Evolutionary conservation across 2,329 filamentous ascomycete genomes (phyloP), one percentile per base, ranked within the genome.

Genomic region (Diaporthe capsici): DNA sequence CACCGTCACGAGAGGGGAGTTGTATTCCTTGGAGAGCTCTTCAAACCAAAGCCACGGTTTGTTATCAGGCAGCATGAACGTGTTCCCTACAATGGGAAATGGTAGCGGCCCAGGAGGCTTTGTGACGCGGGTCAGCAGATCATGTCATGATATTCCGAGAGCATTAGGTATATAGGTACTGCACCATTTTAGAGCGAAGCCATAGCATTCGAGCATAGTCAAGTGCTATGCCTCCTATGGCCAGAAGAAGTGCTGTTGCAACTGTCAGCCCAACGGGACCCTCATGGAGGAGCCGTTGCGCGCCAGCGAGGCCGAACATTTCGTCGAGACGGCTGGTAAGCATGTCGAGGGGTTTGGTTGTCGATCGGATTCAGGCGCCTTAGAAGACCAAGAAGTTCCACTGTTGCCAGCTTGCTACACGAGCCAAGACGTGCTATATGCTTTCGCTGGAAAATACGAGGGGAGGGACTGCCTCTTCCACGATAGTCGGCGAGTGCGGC

Each of bases 1-100:
- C 78, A 89, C 87, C 0, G 89, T 91, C 65, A 91, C 87, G 9
- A 91, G 79, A 0, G 88, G 86, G 0, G 86, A 83, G 7, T 87
- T 81, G 79, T 89, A 87, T 63, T 82, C 79, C 77, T 88, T 87
- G 4, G 89, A 88, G 0, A 90, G 81, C 77, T 88, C 80, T 72
- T 91, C 88, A 77, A 91, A 90, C 80, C 88, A 89, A 34, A 90
- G 84, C 90, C 90, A 91, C 3, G 90, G 89, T 79, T 91, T 90
- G 73, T 83, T 84, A 34, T 87, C 84, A 1, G 89, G 89, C 5
- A 91, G 84, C 76, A 86, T 86, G 74, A 88, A 89, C 0, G 89
- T 91, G 79, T 90, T 91, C 47, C 89, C 89, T 5, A 91, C 82
- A 44, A 91, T 85, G 6, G 89, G 89, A 76, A 84, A 84, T 2